phyloP scores from a whole-genome alignment of 2,329 filamentous ascomycete genomes.

The Sarocladiaceae sp. region DNA sequence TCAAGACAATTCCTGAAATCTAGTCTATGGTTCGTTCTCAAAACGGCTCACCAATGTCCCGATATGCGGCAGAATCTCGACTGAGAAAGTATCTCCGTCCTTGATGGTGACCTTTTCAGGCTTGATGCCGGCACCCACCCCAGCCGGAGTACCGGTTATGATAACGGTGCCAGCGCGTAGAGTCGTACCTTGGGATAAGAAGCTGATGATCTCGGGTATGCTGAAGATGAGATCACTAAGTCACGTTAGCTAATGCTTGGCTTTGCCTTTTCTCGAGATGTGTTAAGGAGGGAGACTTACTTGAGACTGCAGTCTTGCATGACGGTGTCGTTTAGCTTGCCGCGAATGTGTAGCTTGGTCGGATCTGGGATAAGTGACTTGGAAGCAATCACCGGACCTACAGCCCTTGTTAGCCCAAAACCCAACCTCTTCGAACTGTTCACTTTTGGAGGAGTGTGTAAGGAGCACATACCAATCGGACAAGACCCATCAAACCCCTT shows the following conservation, averaged over 20 bases:
- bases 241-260: neutral
- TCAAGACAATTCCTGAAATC: too few species aligned
- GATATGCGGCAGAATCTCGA: slow-evolving; percentile 38
- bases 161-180: slow-evolving; percentile 59
- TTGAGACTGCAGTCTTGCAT: neutral
- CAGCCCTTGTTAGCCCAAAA: neutral
- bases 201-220: slow-evolving; percentile 53
- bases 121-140: slow-evolving; percentile 66
- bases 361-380: slow-evolving; percentile 52
- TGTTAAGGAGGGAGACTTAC: slow-evolving; percentile 14
- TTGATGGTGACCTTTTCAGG: slow-evolving; percentile 62
- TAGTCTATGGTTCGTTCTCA: too few species aligned
- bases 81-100: slow-evolving; percentile 55
- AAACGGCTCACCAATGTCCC: slow-evolving; percentile 35
- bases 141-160: slow-evolving; percentile 64
- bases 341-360: slow-evolving; percentile 49
- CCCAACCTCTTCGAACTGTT: too few species aligned
- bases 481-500: slow-evolving; percentile 56
- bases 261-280: too few species aligned
- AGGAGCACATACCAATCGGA: slow-evolving; percentile 32
- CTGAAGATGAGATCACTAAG: slow-evolving; percentile 57
- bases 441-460: too few species aligned
- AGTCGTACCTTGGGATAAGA: slow-evolving; percentile 58
- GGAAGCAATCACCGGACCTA: slow-evolving; percentile 65
- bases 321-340: slow-evolving; percentile 49